Evolutionary conservation across 192 early-diverging fungal species (phyloP), one percentile per base, ranked within the genome.

Genomic region (Coemansia sp.): DNA sequence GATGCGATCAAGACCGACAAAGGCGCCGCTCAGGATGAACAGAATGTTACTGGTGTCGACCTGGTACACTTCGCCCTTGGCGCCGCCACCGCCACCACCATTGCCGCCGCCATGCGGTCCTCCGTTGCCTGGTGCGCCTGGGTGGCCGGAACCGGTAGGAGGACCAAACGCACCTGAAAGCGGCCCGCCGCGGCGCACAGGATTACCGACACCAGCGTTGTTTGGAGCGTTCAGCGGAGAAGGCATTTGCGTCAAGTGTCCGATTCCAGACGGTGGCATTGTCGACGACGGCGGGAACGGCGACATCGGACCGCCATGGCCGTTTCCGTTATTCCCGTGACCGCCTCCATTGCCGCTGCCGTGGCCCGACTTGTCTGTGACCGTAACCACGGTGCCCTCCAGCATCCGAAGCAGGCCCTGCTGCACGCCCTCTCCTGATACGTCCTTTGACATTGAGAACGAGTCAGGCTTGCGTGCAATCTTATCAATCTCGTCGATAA

Each of bases 401-500:
- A 94, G 70, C 90, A 94, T 92, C 8, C 91, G 79, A 50, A 94
- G 67, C 38, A 94, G 65, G 5, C 87, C 84, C 59, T 94, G 93
- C 62, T 94, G 93, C 19, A 94, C 93, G n/a, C 93, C 93, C 67
- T 94, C 93, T 56, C 93, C 93, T 15, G 90, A 91, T 0, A 94
- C 93, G 67, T 94, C 93, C 48, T 87, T 88, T 13, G 89, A 87
- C 38, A 86, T 82, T 0, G 85, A 84, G 57, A 82, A 80, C 1
- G 86, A 71, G 64, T 94, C 91, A 0, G 88, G 84, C 51, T 89
- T 80, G 51, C 87, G 78, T 8, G 93, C 85, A 55, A 94, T 90
- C 75, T 94, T 94, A 81, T 94, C 93, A 55, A 94, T 91, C 66
- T 94, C 93, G 57, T 94, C 93, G 55, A 94, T 92, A 80, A 93